Evolutionary conservation across 768 basidiomycete genomes (phyloP), one percentile per base, ranked within the genome.

Genomic region (Strobilomyces dryophilus): DNA sequence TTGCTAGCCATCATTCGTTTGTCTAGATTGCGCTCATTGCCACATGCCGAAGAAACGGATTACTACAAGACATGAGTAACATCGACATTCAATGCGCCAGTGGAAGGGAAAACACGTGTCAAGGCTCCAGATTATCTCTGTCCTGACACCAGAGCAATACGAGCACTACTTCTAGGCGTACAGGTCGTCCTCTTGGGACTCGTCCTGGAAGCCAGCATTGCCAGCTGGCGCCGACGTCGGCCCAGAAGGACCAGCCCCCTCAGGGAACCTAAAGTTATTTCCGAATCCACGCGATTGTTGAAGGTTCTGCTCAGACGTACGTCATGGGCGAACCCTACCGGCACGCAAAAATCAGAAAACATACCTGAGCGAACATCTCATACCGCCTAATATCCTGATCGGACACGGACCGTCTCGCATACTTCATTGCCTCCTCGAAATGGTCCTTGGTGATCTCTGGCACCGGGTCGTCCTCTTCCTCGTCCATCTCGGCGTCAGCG

Each of bases 371-470:
- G 71, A 98, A 98, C 87, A 97, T 94, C 81, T 98, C 95, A 72
- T 98, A 99, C 49, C 95, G 86, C 64, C 95, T 83, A 73, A 98
- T 95, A 66, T 98, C 95, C 59, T 89, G 85, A 66, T 98, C 95
- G 12, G 92, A 94, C 50, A 98, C 95, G 12, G 94, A 98, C 48
- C 97, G 88, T 70, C 97, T 88, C 56, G 97, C 95, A 64, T 82
- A 98, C 73, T 88, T 87, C 95, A 98, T 98, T 2, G 97, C 95
- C 74, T 98, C 95, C 74, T 98, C 95, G 62, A 98, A 98, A 79
- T 98, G 95, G 0, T 87, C 92, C 65, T 73, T 80, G 27, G 92
- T 89, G 63, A 95, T 97, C 65, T 87, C 75, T 10, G 93, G 89
- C 26, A 98, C 94, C 6, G 92, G 92, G 62, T 95, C 95, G 29